Evolutionary conservation across 805 yeast genomes (phyloP).

Genomic region (Candida tallmaniae): DNA sequence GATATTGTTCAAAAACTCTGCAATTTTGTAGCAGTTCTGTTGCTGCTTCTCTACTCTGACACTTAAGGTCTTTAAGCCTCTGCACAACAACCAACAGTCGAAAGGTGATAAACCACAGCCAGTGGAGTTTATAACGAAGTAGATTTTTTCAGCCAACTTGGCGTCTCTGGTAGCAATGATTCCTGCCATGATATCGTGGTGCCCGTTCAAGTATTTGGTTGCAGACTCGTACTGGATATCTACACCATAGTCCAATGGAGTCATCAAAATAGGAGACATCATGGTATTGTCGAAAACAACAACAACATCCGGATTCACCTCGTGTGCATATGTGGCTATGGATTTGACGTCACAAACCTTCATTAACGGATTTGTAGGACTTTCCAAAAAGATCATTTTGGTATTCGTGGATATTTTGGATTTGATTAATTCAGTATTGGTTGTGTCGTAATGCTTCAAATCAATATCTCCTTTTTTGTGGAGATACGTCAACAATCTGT

Average conservation of each 20-base stretch:
- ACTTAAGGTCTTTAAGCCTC: slow-evolving; percentile 87
- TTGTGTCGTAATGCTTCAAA: slow-evolving; percentile 78
- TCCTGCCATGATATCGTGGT: slow-evolving; percentile 97
- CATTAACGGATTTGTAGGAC: slow-evolving; percentile 92
- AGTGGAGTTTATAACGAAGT: slow-evolving; percentile 78
- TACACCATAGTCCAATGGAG: slow-evolving; percentile 80
- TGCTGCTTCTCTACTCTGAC: slow-evolving; percentile 87
- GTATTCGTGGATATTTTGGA: slow-evolving; percentile 53
- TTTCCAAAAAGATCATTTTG: slow-evolving; percentile 79
- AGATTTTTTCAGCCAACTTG: slow-evolving; percentile 63
- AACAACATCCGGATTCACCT: slow-evolving; percentile 58
- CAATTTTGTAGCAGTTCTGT: slow-evolving; percentile 68
- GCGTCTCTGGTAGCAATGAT: slow-evolving; percentile 66
- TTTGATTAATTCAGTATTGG: slow-evolving; percentile 58
- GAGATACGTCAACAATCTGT: slow-evolving; percentile 74
- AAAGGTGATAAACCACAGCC: slow-evolving; percentile 92
- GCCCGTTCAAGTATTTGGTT: slow-evolving; percentile 89
- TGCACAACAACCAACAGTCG: slow-evolving; percentile 82
- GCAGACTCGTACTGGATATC: slow-evolving; percentile 94
- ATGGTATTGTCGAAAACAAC: slow-evolving; percentile 93
- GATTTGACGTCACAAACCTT: slow-evolving; percentile 77
- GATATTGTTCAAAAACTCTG: slow-evolving; percentile 60
- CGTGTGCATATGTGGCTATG: slow-evolving; percentile 64
- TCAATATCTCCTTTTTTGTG: slow-evolving; percentile 58
- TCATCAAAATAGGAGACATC: slow-evolving; percentile 89